Evolutionary conservation across 192 early-diverging fungal species (phyloP).

Genomic region (Podila verticillata): DNA sequence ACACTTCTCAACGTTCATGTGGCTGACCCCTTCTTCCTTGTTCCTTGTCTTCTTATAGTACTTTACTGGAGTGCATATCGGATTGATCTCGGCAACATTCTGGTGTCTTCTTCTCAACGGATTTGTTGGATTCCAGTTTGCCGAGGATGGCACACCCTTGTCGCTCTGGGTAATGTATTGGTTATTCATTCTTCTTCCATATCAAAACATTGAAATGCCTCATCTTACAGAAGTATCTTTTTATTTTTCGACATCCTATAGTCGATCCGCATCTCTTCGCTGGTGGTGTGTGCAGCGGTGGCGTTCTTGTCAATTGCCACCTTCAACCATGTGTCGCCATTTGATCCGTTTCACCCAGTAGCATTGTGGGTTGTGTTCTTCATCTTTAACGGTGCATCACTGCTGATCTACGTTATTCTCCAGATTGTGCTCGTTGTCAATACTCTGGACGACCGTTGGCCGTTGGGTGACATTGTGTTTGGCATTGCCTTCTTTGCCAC

Average conservation of each 20-base stretch:
- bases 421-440: conserved; percentile 88
- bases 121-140: conserved; percentile 91
- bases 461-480: conserved; percentile 85
- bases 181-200: no score
- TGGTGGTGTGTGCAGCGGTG: conserved; percentile 73
- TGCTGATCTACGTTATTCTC: conserved; percentile 80
- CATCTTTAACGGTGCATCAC: conserved; percentile 73
- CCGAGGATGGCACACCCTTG: conserved; percentile 85
- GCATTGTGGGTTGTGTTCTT: conserved; percentile 81
- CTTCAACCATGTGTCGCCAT: conserved; percentile 65
- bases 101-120: conserved; percentile 88
- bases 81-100: conserved; percentile 78
- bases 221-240: not conserved
- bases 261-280: conserved; percentile 80
- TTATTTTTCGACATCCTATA: conserved; percentile 34
- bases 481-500: conserved; percentile 79
- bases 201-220: no score
- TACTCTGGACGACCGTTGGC: conserved; percentile 89
- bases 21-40: conserved; percentile 5
- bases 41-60: conserved; percentile 57
- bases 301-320: conserved; percentile 77
- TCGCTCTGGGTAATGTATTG: conserved; percentile 87
- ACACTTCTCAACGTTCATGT: not conserved
- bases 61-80: conserved; percentile 75
- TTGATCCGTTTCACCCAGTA: conserved; percentile 61